phyloP scores from a whole-genome alignment of 176 grass and related monocot species.

The Paspalum vaginatum region DNA sequence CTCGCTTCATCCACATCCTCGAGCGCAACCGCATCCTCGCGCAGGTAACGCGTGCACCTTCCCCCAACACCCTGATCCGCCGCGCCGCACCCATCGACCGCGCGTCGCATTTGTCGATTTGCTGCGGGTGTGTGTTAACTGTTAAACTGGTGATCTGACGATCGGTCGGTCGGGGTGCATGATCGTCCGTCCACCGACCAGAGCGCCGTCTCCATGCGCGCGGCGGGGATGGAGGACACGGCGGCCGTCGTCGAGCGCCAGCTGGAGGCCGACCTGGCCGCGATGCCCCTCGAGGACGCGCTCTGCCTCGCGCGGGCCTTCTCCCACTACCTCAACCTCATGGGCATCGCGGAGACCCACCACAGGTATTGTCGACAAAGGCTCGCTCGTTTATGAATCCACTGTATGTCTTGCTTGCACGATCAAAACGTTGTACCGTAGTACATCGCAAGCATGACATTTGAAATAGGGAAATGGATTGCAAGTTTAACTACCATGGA shows the following conservation, averaged over 20 bases:
- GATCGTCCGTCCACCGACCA: constrained; percentile 4
- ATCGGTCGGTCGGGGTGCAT: not conserved
- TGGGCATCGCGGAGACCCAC: constrained; percentile 83
- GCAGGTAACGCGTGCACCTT: constrained; percentile 47
- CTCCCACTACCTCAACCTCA: constrained; percentile 90
- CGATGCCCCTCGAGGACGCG: constrained; percentile 81
- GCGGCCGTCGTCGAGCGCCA: constrained; percentile 75
- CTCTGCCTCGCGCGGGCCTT: constrained; percentile 81
- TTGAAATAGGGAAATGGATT: not conserved
- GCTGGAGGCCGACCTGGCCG: constrained; percentile 66
- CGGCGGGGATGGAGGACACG: constrained; percentile 76
- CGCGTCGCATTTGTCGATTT: too few species aligned
- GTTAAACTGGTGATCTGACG: not conserved
- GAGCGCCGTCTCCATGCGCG: constrained; percentile 79
- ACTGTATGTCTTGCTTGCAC: too few species aligned
- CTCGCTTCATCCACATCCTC: constrained; percentile 79
- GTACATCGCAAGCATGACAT: not conserved
- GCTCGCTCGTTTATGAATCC: too few species aligned
- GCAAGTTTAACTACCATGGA: too few species aligned
- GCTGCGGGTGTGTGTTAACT: too few species aligned
- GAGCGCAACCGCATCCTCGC: constrained; percentile 84
- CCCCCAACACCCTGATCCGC: not conserved
- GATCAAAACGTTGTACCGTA: too few species aligned
- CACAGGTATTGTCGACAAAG: constrained; percentile 52
- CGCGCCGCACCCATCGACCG: not conserved